These are phyloP conservation scores for Paramyrothecium roridum DNA, from an alignment of 2,329 filamentous ascomycete genomes.

Conservation along the genomic window DNA sequence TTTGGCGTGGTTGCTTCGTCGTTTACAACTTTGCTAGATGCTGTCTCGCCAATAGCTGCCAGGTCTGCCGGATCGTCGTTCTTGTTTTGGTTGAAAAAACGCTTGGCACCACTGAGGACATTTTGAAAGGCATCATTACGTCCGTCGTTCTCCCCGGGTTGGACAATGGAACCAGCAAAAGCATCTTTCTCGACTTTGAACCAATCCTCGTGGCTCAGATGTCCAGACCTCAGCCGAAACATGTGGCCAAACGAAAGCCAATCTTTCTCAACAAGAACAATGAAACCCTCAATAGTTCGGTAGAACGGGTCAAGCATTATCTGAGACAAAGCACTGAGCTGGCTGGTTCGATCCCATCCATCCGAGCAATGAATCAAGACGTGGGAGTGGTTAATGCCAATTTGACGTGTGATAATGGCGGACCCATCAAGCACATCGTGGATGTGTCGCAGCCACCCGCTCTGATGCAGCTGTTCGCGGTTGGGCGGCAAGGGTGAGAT, in stretches of 20 bases:
- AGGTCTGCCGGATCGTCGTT: constrained; percentile 61
- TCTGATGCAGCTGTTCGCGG: constrained; percentile 75
- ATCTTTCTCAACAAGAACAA: constrained; percentile 92
- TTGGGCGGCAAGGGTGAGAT: constrained; percentile 79
- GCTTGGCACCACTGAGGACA: constrained; percentile 80
- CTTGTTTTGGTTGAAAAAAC: constrained; percentile 76
- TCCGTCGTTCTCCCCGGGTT: constrained; percentile 59
- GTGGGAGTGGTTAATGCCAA: constrained; percentile 90
- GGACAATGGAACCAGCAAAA: constrained; percentile 61
- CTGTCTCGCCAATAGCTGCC: constrained; percentile 42
- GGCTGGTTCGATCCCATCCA: constrained; percentile 96
- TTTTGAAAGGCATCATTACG: constrained; percentile 78
- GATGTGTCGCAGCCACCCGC: constrained; percentile 90
- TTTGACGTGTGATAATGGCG: constrained; percentile 77
- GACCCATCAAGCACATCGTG: constrained; percentile 79
- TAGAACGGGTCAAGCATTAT: constrained; percentile 95
- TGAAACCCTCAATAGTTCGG: constrained; percentile 89
- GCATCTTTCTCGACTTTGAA: constrained; percentile 82
- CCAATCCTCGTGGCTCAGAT: constrained; percentile 89
- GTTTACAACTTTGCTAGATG: constrained; percentile 38
- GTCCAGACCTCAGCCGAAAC: constrained; percentile 90
- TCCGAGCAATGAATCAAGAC: constrained; percentile 97
- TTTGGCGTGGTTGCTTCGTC: constrained; percentile 74
- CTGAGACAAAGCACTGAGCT: constrained; percentile 87
- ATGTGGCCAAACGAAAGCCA: constrained; percentile 98